Percentiles rank a stretch among this genome's conserved stretches.
phyloP scores from a whole-genome alignment of 768 basidiomycete genomes.

The Symmetrospora coprosmae region DNA sequence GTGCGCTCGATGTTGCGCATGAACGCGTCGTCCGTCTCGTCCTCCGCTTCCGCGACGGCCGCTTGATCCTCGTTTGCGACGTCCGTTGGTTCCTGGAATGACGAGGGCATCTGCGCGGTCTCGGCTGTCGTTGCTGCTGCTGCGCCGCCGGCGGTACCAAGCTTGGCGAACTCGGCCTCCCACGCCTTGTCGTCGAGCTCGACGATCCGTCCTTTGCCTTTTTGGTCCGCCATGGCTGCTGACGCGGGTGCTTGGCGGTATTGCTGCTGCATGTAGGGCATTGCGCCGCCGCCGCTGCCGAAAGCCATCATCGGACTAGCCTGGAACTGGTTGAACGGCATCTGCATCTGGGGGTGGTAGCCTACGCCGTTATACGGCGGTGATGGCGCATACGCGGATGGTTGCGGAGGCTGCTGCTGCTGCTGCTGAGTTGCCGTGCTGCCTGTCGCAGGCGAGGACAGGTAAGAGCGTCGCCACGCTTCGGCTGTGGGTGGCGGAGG shows the following conservation, averaged over 20 bases:
- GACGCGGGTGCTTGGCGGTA: background rate
- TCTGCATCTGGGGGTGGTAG: no score
- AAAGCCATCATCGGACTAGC: no score
- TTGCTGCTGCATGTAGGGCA: background rate
- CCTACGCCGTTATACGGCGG: no score
- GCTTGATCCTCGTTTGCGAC: background rate
- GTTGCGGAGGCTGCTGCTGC: no score
- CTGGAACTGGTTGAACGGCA: no score
- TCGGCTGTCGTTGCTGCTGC: background rate
- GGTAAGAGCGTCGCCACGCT: no score
- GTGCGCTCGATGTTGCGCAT: slow-evolving; percentile 29
- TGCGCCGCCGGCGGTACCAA: background rate
- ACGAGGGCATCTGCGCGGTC: background rate
- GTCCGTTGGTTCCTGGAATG: background rate
- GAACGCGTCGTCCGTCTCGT: slow-evolving; percentile 26
- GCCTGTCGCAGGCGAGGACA: no score
- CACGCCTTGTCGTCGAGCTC: slow-evolving; percentile 33
- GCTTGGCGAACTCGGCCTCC: slow-evolving; percentile 31
- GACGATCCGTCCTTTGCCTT: slow-evolving; percentile 52
- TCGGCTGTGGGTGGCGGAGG: no score
- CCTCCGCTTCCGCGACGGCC: background rate
- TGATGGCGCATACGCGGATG: no score
- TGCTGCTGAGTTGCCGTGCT: no score
- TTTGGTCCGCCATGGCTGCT: slow-evolving; percentile 35
- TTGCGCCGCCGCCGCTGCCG: no score